Evolutionary conservation across 805 yeast genomes (phyloP).

Genomic region (Saccharomyces eubayanus): DNA sequence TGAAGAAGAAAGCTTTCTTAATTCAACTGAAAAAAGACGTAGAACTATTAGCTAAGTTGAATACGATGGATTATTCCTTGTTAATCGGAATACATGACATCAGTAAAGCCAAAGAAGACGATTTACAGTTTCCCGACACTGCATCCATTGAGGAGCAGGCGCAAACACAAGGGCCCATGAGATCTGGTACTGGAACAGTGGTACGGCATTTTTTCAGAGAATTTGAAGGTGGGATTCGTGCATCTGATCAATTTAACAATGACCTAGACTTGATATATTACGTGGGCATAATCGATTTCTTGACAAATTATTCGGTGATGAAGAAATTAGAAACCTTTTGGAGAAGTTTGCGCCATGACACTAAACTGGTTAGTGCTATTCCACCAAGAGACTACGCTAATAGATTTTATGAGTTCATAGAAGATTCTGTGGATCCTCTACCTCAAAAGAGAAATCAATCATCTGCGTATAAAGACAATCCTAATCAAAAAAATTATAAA

Average conservation of each 20-base stretch:
- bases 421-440: slow-evolving; percentile 29
- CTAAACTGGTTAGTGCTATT: slow-evolving; percentile 72
- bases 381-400: slow-evolving; percentile 89
- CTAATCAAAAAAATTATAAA: slow-evolving; percentile 12
- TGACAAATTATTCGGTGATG: slow-evolving; percentile 67
- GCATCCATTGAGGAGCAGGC: slow-evolving; percentile 1
- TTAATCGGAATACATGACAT: slow-evolving; percentile 82
- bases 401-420: slow-evolving; percentile 70
- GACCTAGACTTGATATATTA: slow-evolving; percentile 69
- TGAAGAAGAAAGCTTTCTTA: slow-evolving; percentile 49
- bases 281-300: slow-evolving; percentile 87
- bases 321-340: slow-evolving; percentile 81
- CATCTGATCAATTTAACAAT: slow-evolving; percentile 45
- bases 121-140: slow-evolving; percentile 13
- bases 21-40: slow-evolving; percentile 73
- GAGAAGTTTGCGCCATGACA: slow-evolving; percentile 62
- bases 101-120: slow-evolving; percentile 40
- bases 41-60: slow-evolving; percentile 55
- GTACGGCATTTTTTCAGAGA: slow-evolving; percentile 47
- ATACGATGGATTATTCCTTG: slow-evolving; percentile 93
- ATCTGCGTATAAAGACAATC: slow-evolving; percentile 18
- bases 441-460: slow-evolving; percentile 9
- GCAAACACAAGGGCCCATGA: not conserved
- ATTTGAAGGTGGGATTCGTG: slow-evolving; percentile 77
- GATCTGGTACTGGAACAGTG: slow-evolving; percentile 8